A percentile compares a stretch with the other conserved stretches of the same genome.
Evolutionary conservation across 2,329 filamentous ascomycete genomes (phyloP).

Genomic region (Xylariaceae sp.): DNA sequence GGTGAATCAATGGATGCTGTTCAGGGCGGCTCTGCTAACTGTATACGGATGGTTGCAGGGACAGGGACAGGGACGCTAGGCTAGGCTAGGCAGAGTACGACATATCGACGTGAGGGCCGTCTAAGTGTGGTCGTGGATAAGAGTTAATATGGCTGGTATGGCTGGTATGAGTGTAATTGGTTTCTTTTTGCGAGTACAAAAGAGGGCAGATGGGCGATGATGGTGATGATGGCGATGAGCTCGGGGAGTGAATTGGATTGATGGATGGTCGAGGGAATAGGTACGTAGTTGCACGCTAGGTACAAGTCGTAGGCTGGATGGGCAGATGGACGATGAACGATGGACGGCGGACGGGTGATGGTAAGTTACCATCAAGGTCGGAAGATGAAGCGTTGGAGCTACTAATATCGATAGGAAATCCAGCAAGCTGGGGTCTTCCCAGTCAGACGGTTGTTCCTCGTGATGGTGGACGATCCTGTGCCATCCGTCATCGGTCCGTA

Average conservation of each 20-base stretch:
- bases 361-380: neutral
- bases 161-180: neutral
- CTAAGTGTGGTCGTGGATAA: neutral
- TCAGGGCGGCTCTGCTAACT: constrained; percentile 31
- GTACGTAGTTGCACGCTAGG: neutral
- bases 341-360: neutral
- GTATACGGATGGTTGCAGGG: constrained; percentile 30
- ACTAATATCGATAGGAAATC: constrained; percentile 2
- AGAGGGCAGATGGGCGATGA: neutral
- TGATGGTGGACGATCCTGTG: constrained; percentile 28
- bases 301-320: neutral
- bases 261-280: constrained; percentile 1
- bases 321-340: neutral
- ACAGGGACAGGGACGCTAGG: constrained; percentile 25
- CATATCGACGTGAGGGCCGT: constrained; percentile 22
- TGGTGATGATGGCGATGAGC: constrained; percentile 6
- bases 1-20: constrained; percentile 7
- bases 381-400: constrained; percentile 6
- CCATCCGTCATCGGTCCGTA: constrained; percentile 31
- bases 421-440: constrained; percentile 12
- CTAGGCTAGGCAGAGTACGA: constrained; percentile 25
- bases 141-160: neutral
- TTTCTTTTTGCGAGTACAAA: neutral
- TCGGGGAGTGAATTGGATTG: neutral
- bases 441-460: constrained; percentile 30